Percentiles rank a stretch among this genome's conserved stretches.
Evolutionary conservation across 345 rosid genomes (phyloP).

Genomic region (Euphorbia lathyris): DNA sequence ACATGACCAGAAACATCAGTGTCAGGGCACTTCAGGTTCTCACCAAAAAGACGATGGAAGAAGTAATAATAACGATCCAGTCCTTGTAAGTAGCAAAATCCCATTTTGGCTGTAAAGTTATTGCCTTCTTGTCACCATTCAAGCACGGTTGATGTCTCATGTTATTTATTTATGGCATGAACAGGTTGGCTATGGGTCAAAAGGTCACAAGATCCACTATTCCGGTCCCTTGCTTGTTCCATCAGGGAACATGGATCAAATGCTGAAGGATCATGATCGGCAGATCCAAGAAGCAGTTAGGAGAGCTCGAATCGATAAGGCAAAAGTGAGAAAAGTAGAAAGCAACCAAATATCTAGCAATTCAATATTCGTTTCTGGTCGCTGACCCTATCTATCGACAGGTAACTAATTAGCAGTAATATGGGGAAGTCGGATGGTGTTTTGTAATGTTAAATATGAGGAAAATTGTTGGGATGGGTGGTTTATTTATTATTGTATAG

Average conservation of each 20-base stretch:
- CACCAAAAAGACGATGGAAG: conserved; percentile 58
- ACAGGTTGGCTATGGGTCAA: conserved; percentile 87
- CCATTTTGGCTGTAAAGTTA: background rate
- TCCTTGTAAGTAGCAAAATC: conserved; percentile 56
- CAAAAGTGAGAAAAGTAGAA: conserved; percentile 69
- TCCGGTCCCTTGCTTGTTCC: conserved; percentile 91
- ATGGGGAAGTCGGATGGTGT: conserved; percentile 18
- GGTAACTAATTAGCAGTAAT: background rate
- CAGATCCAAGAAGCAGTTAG: conserved; percentile 93
- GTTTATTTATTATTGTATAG: conserved; percentile 38
- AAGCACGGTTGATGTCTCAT: too few species aligned
- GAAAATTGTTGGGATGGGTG: conserved; percentile 16
- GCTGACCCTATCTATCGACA: conserved; percentile 39
- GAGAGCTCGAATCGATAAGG: conserved; percentile 82
- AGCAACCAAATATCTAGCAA: conserved; percentile 49
- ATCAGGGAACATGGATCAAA: conserved; percentile 85
- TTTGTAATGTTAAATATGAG: conserved; percentile 23
- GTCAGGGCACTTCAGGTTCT: conserved; percentile 36
- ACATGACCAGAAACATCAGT: conserved; percentile 52
- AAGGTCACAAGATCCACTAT: conserved; percentile 87
- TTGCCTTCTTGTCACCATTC: too few species aligned
- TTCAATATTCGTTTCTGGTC: conserved; percentile 75
- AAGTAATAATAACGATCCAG: conserved; percentile 60
- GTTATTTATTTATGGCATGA: too few species aligned
- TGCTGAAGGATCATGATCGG: conserved; percentile 95